Evolutionary conservation across 2,329 filamentous ascomycete genomes (phyloP), one percentile per base, ranked within the genome.

Genomic region (Penicillium sp.): DNA sequence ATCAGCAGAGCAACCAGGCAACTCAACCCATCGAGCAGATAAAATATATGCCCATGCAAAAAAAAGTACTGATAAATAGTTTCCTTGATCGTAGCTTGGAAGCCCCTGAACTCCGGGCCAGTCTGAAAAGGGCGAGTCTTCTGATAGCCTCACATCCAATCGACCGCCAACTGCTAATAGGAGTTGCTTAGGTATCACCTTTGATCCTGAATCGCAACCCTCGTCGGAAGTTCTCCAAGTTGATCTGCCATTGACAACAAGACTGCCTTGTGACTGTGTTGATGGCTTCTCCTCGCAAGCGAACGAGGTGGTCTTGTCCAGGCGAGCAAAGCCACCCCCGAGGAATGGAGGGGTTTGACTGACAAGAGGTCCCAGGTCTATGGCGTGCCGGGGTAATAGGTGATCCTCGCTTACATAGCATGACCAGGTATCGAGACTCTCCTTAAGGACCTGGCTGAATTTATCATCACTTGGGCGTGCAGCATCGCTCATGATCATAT

Each of bases 31-130:
- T 50, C 58, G 50, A 42, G 57, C 61, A 44, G 62, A 67, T 26
- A 66, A 20, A 2, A 68, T 61, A 57, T 67, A 66, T 8, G 64
- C n/a, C 61, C 65, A 68, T 43, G 64, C 64, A 20, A 67, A 33
- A 31, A 57, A 63, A 14, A 68, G 51, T 1, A 64, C 51, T 3
- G 57, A 31, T 2, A 68, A 8, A 49, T 68, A 60, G 33, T 66
- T 68, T 6, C 58, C 61, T 9, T 62, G 35, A 22, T 67, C 64
- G 33, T 63, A 61, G 9, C 51, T 51, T 12, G 51, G 14, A 4
- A 66, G 51, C 6, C 59, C 62, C 23, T 62, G 43, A 22, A 64
- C 57, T 4, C 56, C 53, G 9, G 62, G 66, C 60, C 62, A 66
- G 9, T 56, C 45, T 14, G 58, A 51, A 4, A 66, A 37, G 14